phyloP scores from a whole-genome alignment of 1,284 basidiomycete species.

The Puccinia novopanici region DNA sequence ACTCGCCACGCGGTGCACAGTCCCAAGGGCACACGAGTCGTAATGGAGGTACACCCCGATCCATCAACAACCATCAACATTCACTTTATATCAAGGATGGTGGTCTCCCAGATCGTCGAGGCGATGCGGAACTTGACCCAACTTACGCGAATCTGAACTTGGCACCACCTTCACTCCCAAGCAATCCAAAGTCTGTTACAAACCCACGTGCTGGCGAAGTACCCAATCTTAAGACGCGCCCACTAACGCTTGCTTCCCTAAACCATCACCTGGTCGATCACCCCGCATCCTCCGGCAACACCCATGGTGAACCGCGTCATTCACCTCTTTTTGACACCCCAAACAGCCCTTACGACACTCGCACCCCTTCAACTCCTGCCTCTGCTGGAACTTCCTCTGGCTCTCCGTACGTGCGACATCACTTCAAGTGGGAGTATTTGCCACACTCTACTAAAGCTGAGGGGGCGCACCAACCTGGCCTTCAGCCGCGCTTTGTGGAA shows the following conservation, averaged over 20 bases:
- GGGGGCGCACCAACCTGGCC: slow-evolving; percentile 6
- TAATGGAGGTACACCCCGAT: slow-evolving; percentile 9
- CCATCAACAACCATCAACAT: slow-evolving; percentile 5
- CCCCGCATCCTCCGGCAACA: slow-evolving; percentile 8
- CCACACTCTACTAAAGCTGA: neutral
- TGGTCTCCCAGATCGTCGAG: neutral
- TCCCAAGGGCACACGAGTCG: neutral
- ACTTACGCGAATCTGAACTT: neutral
- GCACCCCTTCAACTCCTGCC: slow-evolving; percentile 28
- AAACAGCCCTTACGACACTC: slow-evolving; percentile 23
- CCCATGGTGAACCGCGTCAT: neutral
- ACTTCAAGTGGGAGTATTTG: slow-evolving; percentile 46
- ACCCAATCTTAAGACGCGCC: neutral
- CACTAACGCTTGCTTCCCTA: neutral
- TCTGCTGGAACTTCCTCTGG: neutral
- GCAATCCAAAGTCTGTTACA: neutral
- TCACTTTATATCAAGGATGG: slow-evolving; percentile 11
- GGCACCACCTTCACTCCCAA: neutral
- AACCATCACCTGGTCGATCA: slow-evolving; percentile 21
- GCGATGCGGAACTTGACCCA: neutral
- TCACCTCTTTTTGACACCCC: slow-evolving; percentile 23
- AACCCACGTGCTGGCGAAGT: neutral
- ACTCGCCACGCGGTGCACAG: neutral
- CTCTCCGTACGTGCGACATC: slow-evolving; percentile 40
- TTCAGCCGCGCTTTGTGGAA: slow-evolving; percentile 39